These are phyloP conservation scores for Parmales sp. DNA, from an alignment of 108 stramenopile genomes.

Conservation along the genomic window DNA sequence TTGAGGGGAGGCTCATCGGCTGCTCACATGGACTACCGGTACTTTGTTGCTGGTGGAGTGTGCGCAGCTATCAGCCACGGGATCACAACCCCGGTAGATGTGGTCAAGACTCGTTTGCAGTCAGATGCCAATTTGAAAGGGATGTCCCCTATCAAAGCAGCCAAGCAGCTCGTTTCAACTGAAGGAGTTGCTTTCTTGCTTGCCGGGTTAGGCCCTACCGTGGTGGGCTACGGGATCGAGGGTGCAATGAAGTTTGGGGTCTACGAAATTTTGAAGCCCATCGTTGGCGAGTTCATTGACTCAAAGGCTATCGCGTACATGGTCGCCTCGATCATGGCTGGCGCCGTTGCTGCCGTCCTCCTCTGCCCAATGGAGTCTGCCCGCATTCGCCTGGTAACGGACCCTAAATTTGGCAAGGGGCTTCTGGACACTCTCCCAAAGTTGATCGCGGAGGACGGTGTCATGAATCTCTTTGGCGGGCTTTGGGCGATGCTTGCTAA, in stretches of 20 bases:
- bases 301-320: conserved; percentile 48
- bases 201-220: conserved; percentile 68
- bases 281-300: conserved; percentile 36
- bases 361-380: conserved; percentile 81
- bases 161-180: conserved; percentile 44
- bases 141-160: conserved; percentile 36
- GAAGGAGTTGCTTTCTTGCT: conserved; percentile 58
- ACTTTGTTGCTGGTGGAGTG: conserved; percentile 70
- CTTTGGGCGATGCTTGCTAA: conserved; percentile 83
- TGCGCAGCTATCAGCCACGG: conserved; percentile 75
- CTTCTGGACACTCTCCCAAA: conserved; percentile 48
- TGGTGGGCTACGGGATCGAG: conserved; percentile 79
- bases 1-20: no score
- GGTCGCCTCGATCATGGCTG: conserved; percentile 65
- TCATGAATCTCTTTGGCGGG: conserved; percentile 51
- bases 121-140: conserved; percentile 49
- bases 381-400: conserved; percentile 80
- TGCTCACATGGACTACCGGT: no score
- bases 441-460: conserved; percentile 53
- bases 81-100: conserved; percentile 75
- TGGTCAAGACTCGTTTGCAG: conserved; percentile 78
- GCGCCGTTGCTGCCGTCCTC: conserved; percentile 70
- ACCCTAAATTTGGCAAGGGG: conserved; percentile 52
- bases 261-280: conserved; percentile 79
- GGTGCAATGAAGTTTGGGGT: conserved; percentile 82